Conservation (phyloP, 352 stramenopile species). For the Globisporangium viniferum region DNA sequence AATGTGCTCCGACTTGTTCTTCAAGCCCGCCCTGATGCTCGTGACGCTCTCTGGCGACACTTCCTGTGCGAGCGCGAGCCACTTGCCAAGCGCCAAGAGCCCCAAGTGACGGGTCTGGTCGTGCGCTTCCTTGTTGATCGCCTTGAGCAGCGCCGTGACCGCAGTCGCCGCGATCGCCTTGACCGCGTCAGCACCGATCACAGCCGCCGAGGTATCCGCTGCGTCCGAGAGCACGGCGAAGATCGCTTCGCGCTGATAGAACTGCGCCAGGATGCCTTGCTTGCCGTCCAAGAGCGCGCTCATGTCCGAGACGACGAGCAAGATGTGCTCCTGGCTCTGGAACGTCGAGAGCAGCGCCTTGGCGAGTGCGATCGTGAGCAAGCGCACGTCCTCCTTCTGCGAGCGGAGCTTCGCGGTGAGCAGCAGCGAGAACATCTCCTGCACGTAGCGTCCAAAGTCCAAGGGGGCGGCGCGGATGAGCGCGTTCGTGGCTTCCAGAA, state of each 20-base stretch:
- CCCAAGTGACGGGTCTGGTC: slow-evolving; percentile 75
- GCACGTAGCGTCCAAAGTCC: slow-evolving; percentile 65
- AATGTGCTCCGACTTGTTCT: slow-evolving; percentile 70
- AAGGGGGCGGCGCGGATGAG: slow-evolving; percentile 51
- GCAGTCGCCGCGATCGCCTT: slow-evolving; percentile 42
- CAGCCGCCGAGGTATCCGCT: slow-evolving; percentile 25
- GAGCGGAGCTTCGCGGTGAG: slow-evolving; percentile 74
- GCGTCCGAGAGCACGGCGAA: slow-evolving; percentile 67
- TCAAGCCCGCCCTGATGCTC: slow-evolving; percentile 50
- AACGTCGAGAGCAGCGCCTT: slow-evolving; percentile 51
- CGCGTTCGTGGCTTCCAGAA: slow-evolving; percentile 54
- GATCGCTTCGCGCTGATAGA: slow-evolving; percentile 78
- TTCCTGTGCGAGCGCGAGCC: slow-evolving; percentile 56
- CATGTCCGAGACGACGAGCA: slow-evolving; percentile 54
- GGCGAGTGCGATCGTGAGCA: slow-evolving; percentile 44
- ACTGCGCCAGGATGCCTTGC: slow-evolving; percentile 83
- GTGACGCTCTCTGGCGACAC: slow-evolving; percentile 38
- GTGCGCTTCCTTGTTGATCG: slow-evolving; percentile 79
- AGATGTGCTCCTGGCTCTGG: slow-evolving; percentile 45
- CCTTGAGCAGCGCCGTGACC: slow-evolving; percentile 62
- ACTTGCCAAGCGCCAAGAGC: slow-evolving; percentile 71
- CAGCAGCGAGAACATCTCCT: slow-evolving; percentile 63
- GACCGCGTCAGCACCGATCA: slow-evolving; percentile 28
- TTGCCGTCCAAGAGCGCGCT: slow-evolving; percentile 71
- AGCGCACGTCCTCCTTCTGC: slow-evolving; percentile 77